phyloP scores from a whole-genome alignment of 108 stramenopile species.

The Stephanodiscus triporus region DNA sequence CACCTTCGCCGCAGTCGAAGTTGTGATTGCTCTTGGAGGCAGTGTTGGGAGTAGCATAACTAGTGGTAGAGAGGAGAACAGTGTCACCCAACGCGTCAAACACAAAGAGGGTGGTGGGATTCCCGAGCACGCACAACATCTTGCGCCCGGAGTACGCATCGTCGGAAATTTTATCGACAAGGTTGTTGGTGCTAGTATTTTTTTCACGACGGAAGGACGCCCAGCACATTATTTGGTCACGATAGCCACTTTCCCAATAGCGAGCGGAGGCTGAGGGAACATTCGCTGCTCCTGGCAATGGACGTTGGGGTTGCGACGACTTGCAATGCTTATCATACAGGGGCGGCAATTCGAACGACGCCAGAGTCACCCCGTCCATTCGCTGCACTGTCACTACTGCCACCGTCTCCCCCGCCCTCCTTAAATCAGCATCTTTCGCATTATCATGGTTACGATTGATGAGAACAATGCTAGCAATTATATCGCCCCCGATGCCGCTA shows the following conservation, averaged over 20 bases:
- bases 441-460: background rate
- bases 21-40: slow-evolving; percentile 22
- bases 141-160: slow-evolving; percentile 40
- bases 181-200: background rate
- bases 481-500: background rate
- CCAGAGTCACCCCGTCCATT: slow-evolving; percentile 2
- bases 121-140: slow-evolving; percentile 67
- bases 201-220: slow-evolving; percentile 56
- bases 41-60: background rate
- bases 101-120: slow-evolving; percentile 59
- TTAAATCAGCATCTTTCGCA: background rate
- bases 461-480: background rate
- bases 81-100: slow-evolving; percentile 64
- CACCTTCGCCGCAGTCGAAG: background rate
- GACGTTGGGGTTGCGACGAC: background rate
- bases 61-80: slow-evolving; percentile 3
- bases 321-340: background rate
- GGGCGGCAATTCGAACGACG: slow-evolving; percentile 13
- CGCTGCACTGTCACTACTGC: background rate
- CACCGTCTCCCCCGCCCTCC: background rate
- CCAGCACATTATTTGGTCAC: slow-evolving; percentile 61
- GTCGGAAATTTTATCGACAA: background rate
- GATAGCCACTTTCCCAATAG: slow-evolving; percentile 1
- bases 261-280: background rate
- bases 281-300: background rate